Evolutionary conservation across 768 basidiomycete genomes (phyloP).

Genomic region (Boletus sp.): DNA sequence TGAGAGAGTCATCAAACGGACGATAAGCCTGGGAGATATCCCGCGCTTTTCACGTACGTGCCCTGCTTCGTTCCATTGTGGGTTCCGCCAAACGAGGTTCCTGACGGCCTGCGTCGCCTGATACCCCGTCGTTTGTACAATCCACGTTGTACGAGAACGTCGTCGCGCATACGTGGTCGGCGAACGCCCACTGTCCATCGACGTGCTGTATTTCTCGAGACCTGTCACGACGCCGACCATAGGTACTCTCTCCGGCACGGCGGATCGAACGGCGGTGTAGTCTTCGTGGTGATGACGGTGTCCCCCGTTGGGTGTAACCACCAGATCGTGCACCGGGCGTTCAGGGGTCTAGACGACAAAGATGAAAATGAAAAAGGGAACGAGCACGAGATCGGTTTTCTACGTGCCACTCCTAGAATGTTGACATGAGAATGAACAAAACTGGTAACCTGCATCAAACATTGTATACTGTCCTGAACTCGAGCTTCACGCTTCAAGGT

Average conservation of each 20-base stretch:
- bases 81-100: conserved; percentile 28
- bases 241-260: conserved; percentile 33
- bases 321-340: no score
- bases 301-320: no score
- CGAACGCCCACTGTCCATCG: conserved; percentile 39
- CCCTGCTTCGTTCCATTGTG: conserved; percentile 29
- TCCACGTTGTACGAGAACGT: conserved; percentile 33
- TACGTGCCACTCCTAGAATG: no score
- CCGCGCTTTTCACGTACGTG: conserved; percentile 30
- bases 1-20: conserved; percentile 10
- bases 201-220: conserved; percentile 32
- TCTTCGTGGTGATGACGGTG: conserved; percentile 24
- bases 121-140: conserved; percentile 32
- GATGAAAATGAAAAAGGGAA: no score
- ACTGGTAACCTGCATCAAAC: no score
- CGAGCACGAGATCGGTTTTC: no score
- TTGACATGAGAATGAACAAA: no score
- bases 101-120: conserved; percentile 24
- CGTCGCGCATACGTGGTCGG: conserved; percentile 43
- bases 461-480: no score
- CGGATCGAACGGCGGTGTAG: conserved; percentile 26
- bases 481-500: no score
- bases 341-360: no score
- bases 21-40: conserved; percentile 26
- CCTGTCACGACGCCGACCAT: conserved; percentile 38